These are phyloP conservation scores for Chlorella sp. DNA, from an alignment of 139 green algal species.

Conservation along the genomic window DNA sequence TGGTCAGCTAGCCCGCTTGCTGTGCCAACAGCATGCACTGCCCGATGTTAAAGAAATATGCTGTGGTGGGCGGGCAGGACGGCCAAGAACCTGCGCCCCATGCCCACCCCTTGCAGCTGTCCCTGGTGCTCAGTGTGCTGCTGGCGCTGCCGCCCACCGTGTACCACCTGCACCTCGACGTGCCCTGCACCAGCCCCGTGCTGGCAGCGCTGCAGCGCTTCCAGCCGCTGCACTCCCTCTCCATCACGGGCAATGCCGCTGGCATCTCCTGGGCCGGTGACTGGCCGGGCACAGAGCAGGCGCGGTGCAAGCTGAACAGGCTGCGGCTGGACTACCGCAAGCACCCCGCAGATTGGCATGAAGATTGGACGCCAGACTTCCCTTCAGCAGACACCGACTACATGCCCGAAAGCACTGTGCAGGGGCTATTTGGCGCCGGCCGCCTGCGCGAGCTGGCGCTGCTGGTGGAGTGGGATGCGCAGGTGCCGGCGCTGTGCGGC, in stretches of 20 bases:
- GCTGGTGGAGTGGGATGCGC: neutral
- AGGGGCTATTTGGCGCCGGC: neutral
- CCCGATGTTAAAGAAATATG: too few relatives aligned
- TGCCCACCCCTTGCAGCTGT: neutral
- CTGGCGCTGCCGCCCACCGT: neutral
- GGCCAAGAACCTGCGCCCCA: too few relatives aligned
- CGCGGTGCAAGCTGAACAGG: neutral
- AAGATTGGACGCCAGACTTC: too few relatives aligned
- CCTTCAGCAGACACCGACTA: too few relatives aligned
- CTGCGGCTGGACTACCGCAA: neutral
- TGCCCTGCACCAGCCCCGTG: neutral
- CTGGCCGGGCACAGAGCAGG: neutral
- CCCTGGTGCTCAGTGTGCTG: neutral
- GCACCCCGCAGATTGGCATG: too few relatives aligned
- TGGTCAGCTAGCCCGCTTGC: too few relatives aligned
- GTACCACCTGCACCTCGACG: neutral
- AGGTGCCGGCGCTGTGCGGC: neutral
- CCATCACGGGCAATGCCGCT: neutral
- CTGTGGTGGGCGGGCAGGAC: too few relatives aligned
- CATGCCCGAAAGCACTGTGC: neutral
- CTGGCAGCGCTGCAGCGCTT: neutral
- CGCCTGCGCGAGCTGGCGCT: neutral
- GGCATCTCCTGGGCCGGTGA: neutral
- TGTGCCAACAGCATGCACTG: too few relatives aligned
- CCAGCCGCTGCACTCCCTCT: neutral